These are phyloP conservation scores for Fusarium pseudograminearum DNA, from an alignment of 2,329 filamentous ascomycete genomes.

Conservation along the genomic window DNA sequence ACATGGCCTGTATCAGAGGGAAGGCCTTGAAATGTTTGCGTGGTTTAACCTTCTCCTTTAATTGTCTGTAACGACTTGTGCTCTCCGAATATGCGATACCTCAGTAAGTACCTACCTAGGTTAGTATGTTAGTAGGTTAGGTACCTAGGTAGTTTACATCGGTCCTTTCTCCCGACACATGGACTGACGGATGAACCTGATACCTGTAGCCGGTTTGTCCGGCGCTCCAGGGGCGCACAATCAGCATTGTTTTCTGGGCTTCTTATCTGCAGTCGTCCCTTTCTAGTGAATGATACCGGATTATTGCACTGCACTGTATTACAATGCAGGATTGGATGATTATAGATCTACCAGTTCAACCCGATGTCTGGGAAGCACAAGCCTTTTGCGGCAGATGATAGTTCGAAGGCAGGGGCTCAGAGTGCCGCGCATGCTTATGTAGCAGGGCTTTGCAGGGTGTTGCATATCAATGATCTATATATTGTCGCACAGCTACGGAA, in stretches of 20 bases:
- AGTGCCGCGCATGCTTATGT: conserved; percentile 26
- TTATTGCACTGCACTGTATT: conserved; percentile 7
- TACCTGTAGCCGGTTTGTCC: not conserved
- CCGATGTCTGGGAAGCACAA: conserved; percentile 33
- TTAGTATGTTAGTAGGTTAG: too few species aligned
- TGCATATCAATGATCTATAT: conserved; percentile 40
- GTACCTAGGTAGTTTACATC: not conserved
- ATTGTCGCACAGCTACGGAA: conserved; percentile 29
- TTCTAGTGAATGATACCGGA: conserved; percentile 20
- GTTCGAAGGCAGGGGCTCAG: conserved; percentile 26
- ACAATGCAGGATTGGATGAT: conserved; percentile 24
- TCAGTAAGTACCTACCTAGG: too few species aligned
- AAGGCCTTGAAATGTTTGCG: not conserved
- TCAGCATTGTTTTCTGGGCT: not conserved
- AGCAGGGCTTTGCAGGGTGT: conserved; percentile 25
- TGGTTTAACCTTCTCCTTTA: not conserved
- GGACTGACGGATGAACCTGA: not conserved
- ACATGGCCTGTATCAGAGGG: conserved; percentile 2
- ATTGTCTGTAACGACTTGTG: not conserved
- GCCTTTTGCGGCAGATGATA: conserved; percentile 22
- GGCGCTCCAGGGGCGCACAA: not conserved
- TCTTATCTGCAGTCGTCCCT: conserved; percentile 9
- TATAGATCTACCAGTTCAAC: conserved; percentile 23
- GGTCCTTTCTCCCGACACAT: not conserved
- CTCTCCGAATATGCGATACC: not conserved